phyloP scores from a whole-genome alignment of 2,329 filamentous ascomycete species.

The Pseudocercospora pini-densiflorae region DNA sequence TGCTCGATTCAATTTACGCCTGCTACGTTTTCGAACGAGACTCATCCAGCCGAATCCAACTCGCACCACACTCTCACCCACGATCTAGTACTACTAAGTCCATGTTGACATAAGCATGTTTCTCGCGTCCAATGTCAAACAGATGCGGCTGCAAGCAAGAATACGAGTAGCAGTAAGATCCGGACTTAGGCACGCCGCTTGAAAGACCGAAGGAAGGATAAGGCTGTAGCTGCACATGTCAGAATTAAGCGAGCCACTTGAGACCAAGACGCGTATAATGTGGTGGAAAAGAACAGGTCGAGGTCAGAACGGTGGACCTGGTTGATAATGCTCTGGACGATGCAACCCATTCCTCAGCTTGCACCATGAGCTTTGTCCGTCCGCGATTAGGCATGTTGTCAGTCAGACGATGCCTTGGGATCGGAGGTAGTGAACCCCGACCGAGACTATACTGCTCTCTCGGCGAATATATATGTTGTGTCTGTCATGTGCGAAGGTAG shows the following conservation, averaged over 20 bases:
- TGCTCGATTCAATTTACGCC: too few relatives aligned
- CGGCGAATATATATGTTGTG: too few relatives aligned
- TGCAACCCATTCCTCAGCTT: background rate
- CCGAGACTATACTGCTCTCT: too few relatives aligned
- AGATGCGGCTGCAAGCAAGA: background rate
- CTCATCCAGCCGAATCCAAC: too few relatives aligned
- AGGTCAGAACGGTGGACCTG: background rate
- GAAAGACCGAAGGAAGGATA: background rate
- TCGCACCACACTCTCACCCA: background rate
- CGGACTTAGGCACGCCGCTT: background rate
- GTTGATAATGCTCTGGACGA: background rate
- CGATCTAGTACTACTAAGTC: background rate
- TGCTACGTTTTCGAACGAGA: background rate
- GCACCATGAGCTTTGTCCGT: background rate
- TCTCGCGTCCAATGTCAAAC: background rate
- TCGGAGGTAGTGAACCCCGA: background rate
- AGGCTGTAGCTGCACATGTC: background rate
- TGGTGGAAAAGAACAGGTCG: background rate
- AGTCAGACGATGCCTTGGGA: background rate
- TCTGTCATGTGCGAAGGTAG: too few relatives aligned
- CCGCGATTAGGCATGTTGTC: background rate
- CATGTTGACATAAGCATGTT: background rate
- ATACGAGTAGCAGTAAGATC: background rate
- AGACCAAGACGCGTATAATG: background rate
- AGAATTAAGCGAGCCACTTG: background rate